Evolutionary conservation across 495 filamentous ascomycete species (phyloP).

Genomic region (Tuber calosporum): DNA sequence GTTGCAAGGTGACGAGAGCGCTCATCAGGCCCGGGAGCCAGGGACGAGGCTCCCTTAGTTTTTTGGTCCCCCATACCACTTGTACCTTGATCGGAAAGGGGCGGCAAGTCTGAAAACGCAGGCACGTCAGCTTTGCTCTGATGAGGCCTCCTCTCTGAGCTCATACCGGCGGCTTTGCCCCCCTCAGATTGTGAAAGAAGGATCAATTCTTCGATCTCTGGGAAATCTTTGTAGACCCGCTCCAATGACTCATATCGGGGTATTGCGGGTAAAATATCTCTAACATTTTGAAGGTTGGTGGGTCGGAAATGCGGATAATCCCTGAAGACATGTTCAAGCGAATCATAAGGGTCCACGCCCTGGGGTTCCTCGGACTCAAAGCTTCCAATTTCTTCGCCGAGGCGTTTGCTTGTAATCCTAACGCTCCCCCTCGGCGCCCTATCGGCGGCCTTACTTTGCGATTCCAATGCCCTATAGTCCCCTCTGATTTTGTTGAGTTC

Average conservation of each 20-base stretch:
- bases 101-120: neutral
- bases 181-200: neutral
- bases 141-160: neutral
- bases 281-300: neutral
- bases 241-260: neutral
- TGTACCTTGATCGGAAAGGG: neutral
- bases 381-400: neutral
- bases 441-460: neutral
- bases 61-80: neutral
- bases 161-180: neutral
- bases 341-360: neutral
- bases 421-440: neutral
- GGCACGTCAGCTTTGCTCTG: neutral
- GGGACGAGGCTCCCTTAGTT: neutral
- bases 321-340: constrained; percentile 2
- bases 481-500: neutral
- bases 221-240: neutral
- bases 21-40: neutral
- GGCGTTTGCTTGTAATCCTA: neutral
- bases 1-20: neutral
- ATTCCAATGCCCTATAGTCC: neutral
- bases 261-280: neutral
- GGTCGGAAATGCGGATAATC: constrained; percentile 1
- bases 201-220: neutral
- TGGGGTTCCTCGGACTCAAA: neutral